These are phyloP conservation scores for Rhizopogon rudus DNA, from an alignment of 768 basidiomycete species.

Conservation along the genomic window DNA sequence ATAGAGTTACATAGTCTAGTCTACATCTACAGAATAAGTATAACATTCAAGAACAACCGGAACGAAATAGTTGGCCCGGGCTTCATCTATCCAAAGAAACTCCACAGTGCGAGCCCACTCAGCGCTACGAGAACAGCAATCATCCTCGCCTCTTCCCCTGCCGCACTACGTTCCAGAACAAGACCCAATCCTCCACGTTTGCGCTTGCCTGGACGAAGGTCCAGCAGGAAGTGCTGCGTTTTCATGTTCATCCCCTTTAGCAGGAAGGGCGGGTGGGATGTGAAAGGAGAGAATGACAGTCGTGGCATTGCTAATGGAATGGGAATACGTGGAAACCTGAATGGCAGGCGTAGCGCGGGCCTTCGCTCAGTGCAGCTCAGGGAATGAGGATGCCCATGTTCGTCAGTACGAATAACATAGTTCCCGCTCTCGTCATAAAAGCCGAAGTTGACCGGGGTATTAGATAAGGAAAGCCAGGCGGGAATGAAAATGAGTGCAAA, in stretches of 20 bases:
- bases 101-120: conserved; percentile 26
- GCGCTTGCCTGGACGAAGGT: conserved; percentile 29
- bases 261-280: conserved; percentile 34
- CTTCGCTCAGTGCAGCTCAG: conserved; percentile 48
- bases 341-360: conserved; percentile 17
- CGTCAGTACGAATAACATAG: conserved; percentile 54
- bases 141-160: conserved; percentile 59
- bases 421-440: conserved; percentile 40
- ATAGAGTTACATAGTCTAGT: no score
- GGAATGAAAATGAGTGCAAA: conserved; percentile 68
- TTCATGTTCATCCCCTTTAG: conserved; percentile 15
- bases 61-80: neutral
- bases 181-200: conserved; percentile 39
- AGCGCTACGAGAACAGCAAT: conserved; percentile 21
- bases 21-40: neutral
- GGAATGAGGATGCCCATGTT: conserved; percentile 57
- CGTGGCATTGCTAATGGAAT: conserved; percentile 24
- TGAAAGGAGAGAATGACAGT: conserved; percentile 12
- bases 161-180: conserved; percentile 51
- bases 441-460: conserved; percentile 38
- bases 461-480: conserved; percentile 45
- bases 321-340: conserved; percentile 20
- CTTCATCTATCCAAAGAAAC: conserved; percentile 19
- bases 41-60: no score
- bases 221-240: conserved; percentile 20